Evolutionary conservation across 805 yeast genomes (phyloP), one percentile per base, ranked within the genome.

Genomic region (Saccharomycopsis capsularis): DNA sequence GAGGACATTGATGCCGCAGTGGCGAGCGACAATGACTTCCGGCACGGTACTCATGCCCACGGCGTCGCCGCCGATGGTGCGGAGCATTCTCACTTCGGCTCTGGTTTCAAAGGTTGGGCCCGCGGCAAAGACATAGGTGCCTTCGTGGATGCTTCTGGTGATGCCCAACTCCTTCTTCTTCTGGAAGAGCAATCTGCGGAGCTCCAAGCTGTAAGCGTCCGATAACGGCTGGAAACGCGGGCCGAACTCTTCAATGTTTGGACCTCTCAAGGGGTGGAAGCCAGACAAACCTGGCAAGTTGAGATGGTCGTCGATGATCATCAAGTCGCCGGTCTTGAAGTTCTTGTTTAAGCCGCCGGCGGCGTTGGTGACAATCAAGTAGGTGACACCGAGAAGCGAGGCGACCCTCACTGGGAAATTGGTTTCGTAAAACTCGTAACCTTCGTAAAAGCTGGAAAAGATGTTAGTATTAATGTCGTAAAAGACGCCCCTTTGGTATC

Each of bases 1-100:
- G 54, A 91, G 68, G 3, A 89, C 95, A 55, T 70, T 74, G 68
- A 93, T 65, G 1, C 90, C 95, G 51, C 81, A 75, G 63, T 93
- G 98, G 63, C 95, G 80, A 1, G 96, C 98, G 18, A 88, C 83
- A 53, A 88, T 79, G 2, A 88, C 95, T 65, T 91, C 99, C 0
- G 99, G 97, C 30, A 91, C 97, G 0, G 98, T 93, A 50, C 95
- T 85, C 99, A 91, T 91, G 3, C 98, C 98, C 2, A 90, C 98
- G 0, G 93, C 85, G 64, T 91, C 98, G 45, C 87, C 96, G 7
- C 98, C 98, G 25, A 84, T 55, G 4, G 68, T 57, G 52, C 79
- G 65, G 42, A 91, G 69, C 72, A 82, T 71, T 50, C 95, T 73
- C n/a, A 83, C 84, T 68, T 91, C 99, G 0, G 97, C 96, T 58